Evolutionary conservation across 495 filamentous ascomycete species (phyloP).

Genomic region (Filosporella fistucella): DNA sequence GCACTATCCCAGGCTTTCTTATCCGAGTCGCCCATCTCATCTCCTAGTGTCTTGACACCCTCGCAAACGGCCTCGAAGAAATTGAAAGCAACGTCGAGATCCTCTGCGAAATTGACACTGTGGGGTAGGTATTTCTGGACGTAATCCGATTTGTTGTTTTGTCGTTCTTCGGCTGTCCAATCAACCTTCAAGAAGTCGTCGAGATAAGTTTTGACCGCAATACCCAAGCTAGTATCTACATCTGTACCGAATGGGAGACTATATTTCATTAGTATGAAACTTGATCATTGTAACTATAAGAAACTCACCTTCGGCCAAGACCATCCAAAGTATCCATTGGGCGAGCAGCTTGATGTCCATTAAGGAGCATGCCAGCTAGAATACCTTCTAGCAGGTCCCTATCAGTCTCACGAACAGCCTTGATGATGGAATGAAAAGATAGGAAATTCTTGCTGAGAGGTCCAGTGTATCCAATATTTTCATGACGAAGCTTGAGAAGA

Average conservation of each 20-base stretch:
- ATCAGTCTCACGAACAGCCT: constrained; percentile 69
- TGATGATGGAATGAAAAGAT: constrained; percentile 78
- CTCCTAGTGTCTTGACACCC: constrained; percentile 61
- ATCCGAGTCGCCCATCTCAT: constrained; percentile 53
- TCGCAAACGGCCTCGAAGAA: constrained; percentile 78
- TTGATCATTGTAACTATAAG: background rate
- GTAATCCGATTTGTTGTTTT: constrained; percentile 47
- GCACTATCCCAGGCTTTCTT: constrained; percentile 60
- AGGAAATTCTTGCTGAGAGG: constrained; percentile 87
- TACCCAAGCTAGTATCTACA: constrained; percentile 79
- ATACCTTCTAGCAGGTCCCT: constrained; percentile 81
- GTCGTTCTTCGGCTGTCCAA: constrained; percentile 53
- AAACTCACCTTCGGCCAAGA: constrained; percentile 65
- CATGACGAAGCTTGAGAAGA: constrained; percentile 75
- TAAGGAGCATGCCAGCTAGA: constrained; percentile 71
- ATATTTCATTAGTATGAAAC: background rate
- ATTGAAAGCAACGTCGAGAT: constrained; percentile 73
- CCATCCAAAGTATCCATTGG: constrained; percentile 55
- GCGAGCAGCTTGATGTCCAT: constrained; percentile 68
- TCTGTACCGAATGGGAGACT: constrained; percentile 85
- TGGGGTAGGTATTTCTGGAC: constrained; percentile 68
- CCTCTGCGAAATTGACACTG: constrained; percentile 67
- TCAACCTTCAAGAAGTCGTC: constrained; percentile 70
- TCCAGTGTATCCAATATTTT: constrained; percentile 86
- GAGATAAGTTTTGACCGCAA: constrained; percentile 88